Percentiles rank a stretch among this genome's conserved stretches.
These are phyloP conservation scores for Agrostemma githago DNA, from an alignment of 148 eudicot genomes.

Conservation along the genomic window DNA sequence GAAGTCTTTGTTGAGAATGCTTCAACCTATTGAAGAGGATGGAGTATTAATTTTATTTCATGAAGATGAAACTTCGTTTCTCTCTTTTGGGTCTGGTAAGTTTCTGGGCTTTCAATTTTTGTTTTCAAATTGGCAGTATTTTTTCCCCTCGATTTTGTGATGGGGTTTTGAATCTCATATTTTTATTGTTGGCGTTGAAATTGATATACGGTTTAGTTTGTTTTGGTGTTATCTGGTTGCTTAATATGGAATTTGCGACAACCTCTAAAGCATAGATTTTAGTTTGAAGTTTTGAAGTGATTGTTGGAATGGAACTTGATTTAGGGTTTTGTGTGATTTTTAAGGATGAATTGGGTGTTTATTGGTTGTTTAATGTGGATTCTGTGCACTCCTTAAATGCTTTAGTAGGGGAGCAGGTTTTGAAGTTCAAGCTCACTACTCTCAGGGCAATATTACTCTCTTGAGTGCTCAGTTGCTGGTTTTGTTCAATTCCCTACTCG, in stretches of 20 bases:
- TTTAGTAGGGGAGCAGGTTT: too few species aligned
- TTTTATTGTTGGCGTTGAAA: not conserved
- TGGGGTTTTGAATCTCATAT: not conserved
- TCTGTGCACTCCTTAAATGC: too few species aligned
- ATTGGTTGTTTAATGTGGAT: too few species aligned
- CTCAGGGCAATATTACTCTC: too few species aligned
- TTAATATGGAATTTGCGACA: too few species aligned
- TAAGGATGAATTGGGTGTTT: too few species aligned
- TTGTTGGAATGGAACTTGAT: not conserved
- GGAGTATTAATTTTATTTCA: not conserved
- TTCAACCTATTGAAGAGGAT: not conserved
- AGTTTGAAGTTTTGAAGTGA: too few species aligned
- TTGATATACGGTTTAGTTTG: too few species aligned
- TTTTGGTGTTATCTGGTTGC: too few species aligned
- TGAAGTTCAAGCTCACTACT: too few species aligned
- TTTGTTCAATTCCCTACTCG: not conserved
- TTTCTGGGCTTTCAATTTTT: not conserved
- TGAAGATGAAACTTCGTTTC: not conserved
- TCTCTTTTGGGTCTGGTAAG: constrained; percentile 2
- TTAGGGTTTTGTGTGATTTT: not conserved
- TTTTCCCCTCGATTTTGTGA: too few species aligned
- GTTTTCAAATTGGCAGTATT: not conserved
- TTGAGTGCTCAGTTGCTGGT: not conserved
- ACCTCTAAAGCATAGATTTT: too few species aligned
- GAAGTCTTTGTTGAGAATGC: not conserved